Base-by-base conservation (phyloP, 768 basidiomycete species). In the Termitomyces sp. region DNA sequence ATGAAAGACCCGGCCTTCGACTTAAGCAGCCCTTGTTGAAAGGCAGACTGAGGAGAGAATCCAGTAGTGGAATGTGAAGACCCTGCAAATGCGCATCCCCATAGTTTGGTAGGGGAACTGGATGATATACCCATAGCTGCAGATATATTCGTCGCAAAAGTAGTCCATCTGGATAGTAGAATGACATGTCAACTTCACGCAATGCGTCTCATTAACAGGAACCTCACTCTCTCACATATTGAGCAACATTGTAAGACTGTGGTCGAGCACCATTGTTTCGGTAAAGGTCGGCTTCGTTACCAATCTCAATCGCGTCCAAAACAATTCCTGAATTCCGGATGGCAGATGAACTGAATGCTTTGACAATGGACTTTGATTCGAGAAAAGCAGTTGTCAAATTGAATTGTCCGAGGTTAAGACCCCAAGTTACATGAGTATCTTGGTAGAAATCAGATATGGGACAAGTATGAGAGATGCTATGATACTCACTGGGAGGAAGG, bases 401-500 rank as follows among this genome's bases (percentile, higher is more conserved):
- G 50, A 76, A 72, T 56, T 74, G 70, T 7, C 86, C 86, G n/a
- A 89, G 72, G 70, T 90, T 90, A 57, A 89, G 75, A 11, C 86
- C 88, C 86, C 86, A 89, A 9, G 78, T 83, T 63, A 89, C 83
- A 54, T 79, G 81, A 4, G 86, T 87, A 42, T 81, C 86, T 86
- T 64, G 6, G 15, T 53, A 42, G 31, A 14, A 10, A 38, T 29
- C 31, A 59, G 42, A 8, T 32, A 55, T 40, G 49, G 32, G 45
- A 56, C 40, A 29, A 52, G 34, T 50, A 56, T 48, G 45, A 12
- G 42, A 49, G 42, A 17, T 36, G 4, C n/a, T 36, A 7, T 8
- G 5, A 53, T 15, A 53, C 60, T 50, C 45, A 65, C 66, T 60
- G 12, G 63, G 53, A 60, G 68, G 68, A 48, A 69, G 61, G 20